Evolutionary conservation across 2,329 filamentous ascomycete species (phyloP), one percentile per base, ranked within the genome.

Genomic region (Aspergillus sp.): DNA sequence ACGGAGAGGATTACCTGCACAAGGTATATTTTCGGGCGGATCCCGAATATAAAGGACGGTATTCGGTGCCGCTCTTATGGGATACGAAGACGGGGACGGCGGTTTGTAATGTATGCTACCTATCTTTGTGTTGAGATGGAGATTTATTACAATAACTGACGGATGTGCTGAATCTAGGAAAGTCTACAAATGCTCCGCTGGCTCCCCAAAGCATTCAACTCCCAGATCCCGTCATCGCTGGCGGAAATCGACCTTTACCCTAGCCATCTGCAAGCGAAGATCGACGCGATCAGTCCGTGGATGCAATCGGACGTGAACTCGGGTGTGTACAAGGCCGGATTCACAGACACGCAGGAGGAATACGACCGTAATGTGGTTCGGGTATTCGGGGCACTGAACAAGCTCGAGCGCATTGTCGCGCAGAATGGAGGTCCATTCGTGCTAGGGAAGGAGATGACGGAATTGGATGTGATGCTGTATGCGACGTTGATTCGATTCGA

Each of bases 1-100:
- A 85, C 64, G 78, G 80, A 28, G 84, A 82, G 61, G 78, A 80
- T 43, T 88, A 84, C 70, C 70, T 89, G 64, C 84, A 87, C 66
- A 82, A 88, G 64, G 65, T 89, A 2, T 89, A 89, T 72, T 88
- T 89, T 74, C 81, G 79, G 59, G 85, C 82, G 2, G 85, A 89
- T 65, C 77, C 81, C 10, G 78, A 81, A 4, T 89, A 89, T 72
- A 83, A 84, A 63, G 86, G 86, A 0, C 78, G 82, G 19, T 89
- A 87, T 70, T 83, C 80, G 7, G 86, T 89, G 2, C 86, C 87
- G 0, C 65, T 86, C 2, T 77, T 89, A 0, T 89, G 86, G 86
- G 86, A 89, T 69, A 85, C 80, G 68, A 81, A 85, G 70, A 78
- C 78, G 2, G 73, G 75, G 12, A 83, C 79, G 0, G 82, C 85